Evolutionary conservation across 352 stramenopile genomes (phyloP), one percentile per base, ranked within the genome.

Genomic region (Sclerospora graminicola): DNA sequence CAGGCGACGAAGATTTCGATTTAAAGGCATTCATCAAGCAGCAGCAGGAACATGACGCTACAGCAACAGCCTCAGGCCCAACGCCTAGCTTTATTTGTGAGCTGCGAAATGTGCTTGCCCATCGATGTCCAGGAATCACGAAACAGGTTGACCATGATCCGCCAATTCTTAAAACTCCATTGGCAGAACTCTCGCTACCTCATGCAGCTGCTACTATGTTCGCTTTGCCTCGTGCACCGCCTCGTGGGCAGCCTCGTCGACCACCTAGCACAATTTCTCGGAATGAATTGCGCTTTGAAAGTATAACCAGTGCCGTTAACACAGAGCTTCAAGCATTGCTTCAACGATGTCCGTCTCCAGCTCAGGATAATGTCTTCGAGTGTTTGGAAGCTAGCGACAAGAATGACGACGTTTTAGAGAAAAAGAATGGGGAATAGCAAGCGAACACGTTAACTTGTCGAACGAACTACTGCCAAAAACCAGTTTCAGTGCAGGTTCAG

Each of bases 1-100:
- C 65, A 2, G 75, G 71, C 31, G 69, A 87, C 32, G 61, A 62
- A 16, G 70, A 60, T 16, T 83, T 87, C 30, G 75, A 87, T 40
- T 54, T 87, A 16, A 41, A 66, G 31, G 54, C 50, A 20, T 34
- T 82, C n/a, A 45, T 51, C 16, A 62, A 69, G 16, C 69, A 66
- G 16, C 69, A 66, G 15, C 48, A 71, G 15, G 50, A 64, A 29
- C 15, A 32, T 7, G 18, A 57, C 3, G 33, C 39, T 26, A 15
- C 45, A 9, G 13, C 26, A 30, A 10, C 21, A 31, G 13, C 33
- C 11, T 36, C 57, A 10, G 20, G 39, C 0, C 46, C 58, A 21
- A 60, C 46, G 1, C 59, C 62, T 3, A 48, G 41, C 36, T 83
- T 84, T 40, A 56, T 84, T 20, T 44, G 45, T 2, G 74, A 86